These are phyloP conservation scores for Wickerhamomyces chaumierensis DNA, from an alignment of 805 yeast genomes.

Conservation along the genomic window DNA sequence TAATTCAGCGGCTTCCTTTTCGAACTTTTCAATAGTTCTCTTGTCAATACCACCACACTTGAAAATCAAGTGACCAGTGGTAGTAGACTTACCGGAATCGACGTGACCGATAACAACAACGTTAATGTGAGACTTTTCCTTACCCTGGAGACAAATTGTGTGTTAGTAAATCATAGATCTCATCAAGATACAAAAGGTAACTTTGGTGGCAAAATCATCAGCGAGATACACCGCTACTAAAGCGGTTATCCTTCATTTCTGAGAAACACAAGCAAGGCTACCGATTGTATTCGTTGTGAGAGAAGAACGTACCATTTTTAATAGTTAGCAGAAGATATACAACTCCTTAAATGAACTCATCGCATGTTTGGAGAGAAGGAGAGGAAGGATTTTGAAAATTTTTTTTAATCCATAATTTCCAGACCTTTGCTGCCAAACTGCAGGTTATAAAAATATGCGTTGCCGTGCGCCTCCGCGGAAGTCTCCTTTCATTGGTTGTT, in stretches of 20 bases:
- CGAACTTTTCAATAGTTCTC: slow-evolving; percentile 97
- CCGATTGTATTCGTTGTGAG: background rate
- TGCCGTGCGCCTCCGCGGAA: background rate
- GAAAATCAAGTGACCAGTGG: slow-evolving; percentile 98
- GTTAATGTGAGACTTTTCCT: slow-evolving; percentile 96
- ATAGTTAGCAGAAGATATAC: background rate
- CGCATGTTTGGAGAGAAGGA: background rate
- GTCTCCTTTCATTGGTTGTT: background rate
- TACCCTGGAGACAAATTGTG: slow-evolving; percentile 43
- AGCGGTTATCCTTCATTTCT: too few relatives aligned
- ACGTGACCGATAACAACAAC: slow-evolving; percentile 99
- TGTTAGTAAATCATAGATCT: background rate
- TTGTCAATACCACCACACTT: slow-evolving; percentile 99
- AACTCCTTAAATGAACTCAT: background rate
- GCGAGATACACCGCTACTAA: too few relatives aligned
- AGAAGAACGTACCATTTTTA: slow-evolving; percentile 1
- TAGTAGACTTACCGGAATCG: slow-evolving; percentile 98
- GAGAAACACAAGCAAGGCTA: background rate
- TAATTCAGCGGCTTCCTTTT: slow-evolving; percentile 96
- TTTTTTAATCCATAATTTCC: background rate
- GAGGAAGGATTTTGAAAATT: background rate
- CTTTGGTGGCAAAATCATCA: background rate
- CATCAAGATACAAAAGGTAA: background rate
- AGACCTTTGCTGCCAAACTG: background rate
- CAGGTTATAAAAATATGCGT: background rate